phyloP scores from a whole-genome alignment of 2,329 filamentous ascomycete genomes.

The Nectriaceae sp. region DNA sequence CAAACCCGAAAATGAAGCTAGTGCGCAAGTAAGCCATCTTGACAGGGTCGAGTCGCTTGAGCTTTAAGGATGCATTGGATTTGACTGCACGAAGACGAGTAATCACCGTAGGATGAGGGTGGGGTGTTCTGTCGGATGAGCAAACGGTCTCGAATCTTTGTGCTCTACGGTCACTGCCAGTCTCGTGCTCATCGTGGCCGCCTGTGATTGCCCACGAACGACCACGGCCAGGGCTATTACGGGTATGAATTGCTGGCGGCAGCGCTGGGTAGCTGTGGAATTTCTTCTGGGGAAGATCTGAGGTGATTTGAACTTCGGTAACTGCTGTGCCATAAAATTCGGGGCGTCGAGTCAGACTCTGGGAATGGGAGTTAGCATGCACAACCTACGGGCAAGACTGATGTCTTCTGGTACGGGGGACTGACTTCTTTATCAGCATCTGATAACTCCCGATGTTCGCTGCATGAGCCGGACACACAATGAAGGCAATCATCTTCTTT shows the following conservation, averaged over 20 bases:
- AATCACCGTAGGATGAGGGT: slow-evolving; percentile 14
- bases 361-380: slow-evolving; percentile 14
- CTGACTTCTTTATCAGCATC: background rate
- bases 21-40: slow-evolving; percentile 62
- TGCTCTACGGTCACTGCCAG: slow-evolving; percentile 8
- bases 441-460: slow-evolving; percentile 16
- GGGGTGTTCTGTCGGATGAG: slow-evolving; percentile 24
- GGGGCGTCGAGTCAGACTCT: slow-evolving; percentile 30
- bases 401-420: background rate
- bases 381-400: background rate
- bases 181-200: slow-evolving; percentile 15
- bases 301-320: slow-evolving; percentile 51
- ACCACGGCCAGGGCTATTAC: slow-evolving; percentile 16
- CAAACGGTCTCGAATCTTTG: slow-evolving; percentile 33
- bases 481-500: slow-evolving; percentile 10
- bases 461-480: slow-evolving; percentile 19
- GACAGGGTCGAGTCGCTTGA: slow-evolving; percentile 49
- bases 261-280: slow-evolving; percentile 4
- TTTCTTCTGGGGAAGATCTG: slow-evolving; percentile 22
- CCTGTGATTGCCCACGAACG: slow-evolving; percentile 27
- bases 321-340: slow-evolving; percentile 49
- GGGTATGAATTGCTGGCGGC: slow-evolving; percentile 16
- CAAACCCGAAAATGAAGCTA: slow-evolving; percentile 61
- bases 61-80: slow-evolving; percentile 33
- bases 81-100: slow-evolving; percentile 26